Base-by-base conservation (phyloP, 2,329 filamentous ascomycete species). In the Colletotrichum gigasporum region DNA sequence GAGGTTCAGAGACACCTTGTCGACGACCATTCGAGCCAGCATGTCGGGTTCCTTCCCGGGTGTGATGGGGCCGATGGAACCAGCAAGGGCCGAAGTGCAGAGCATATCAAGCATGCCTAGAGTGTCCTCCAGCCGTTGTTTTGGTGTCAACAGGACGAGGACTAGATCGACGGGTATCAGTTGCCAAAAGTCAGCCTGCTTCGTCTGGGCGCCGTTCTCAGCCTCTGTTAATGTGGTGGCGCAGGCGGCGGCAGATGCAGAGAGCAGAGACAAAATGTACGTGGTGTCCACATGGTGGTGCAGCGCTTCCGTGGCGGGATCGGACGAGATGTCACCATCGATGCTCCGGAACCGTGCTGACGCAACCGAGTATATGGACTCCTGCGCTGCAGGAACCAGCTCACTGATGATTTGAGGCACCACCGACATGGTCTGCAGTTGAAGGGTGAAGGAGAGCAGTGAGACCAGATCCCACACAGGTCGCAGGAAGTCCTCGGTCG, bases 391-490 rank as follows among this genome's bases (percentile, higher is more conserved):
- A 0, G 85, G 82, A 3, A 88, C 77, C 11, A 91, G 80, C 3
- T 83, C 81, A 9, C 85, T 79, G 5, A 90, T 81, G 9, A 93
- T 80, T 42, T 85, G 80, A 0, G 87, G 83, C 2, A 87, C 87
- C 11, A 90, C 83, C 6, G 82, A 80, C 2, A 83, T 79, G 0
- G 87, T 85, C 71, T 92, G 85, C 4, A 87, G 80, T 45, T 87
- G 84, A 4, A 94, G 77, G 1, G 89, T 85, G 66, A 90, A 90
- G 11, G 84, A 81, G 11, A 93, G 72, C 32, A 92, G 79, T 20
- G 90, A 85, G 20, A 91, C 79, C 3, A 95, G 78, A 35, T 92
- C 81, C 66, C 85, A 85, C 39, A 94, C 81, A 0, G 91, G 90
- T 10, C 80, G 79, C 71, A 88, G 87, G 75, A 87, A 80, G 68